Evolutionary conservation across 169 alveolate genomes (phyloP).

Genomic region (Theileria sp.): DNA sequence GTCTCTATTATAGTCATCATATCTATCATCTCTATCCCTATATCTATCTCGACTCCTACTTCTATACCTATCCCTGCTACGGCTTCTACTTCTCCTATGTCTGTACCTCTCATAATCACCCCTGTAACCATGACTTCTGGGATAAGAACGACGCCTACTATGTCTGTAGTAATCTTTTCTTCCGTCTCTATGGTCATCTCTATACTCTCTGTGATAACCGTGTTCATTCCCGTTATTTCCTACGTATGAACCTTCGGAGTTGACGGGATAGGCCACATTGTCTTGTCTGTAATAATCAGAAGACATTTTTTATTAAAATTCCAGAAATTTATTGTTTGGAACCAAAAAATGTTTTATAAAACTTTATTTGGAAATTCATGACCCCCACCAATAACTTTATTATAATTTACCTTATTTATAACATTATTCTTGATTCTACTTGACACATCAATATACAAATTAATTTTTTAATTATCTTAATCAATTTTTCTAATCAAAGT

Average conservation of each 20-base stretch:
- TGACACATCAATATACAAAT: background rate
- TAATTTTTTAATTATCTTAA: background rate
- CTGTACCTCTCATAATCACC: conserved; percentile 26
- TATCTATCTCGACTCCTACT: conserved; percentile 31
- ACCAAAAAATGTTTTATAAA: background rate
- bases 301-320: background rate
- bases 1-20: background rate
- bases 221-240: conserved; percentile 5
- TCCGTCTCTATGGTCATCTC: conserved; percentile 23
- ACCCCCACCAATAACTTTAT: background rate
- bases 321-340: conserved; percentile 5
- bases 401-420: no score
- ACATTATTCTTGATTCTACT: background rate
- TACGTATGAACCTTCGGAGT: background rate
- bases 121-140: conserved; percentile 19
- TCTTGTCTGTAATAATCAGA: background rate
- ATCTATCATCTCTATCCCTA: conserved; percentile 9
- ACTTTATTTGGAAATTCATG: background rate
- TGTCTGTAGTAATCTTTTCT: conserved; percentile 11
- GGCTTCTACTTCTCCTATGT: conserved; percentile 16
- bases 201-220: background rate
- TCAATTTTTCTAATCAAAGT: background rate
- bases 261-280: background rate
- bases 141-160: conserved; percentile 27
- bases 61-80: conserved; percentile 26